Evolutionary conservation across 73 alveolate genomes (phyloP), one percentile per base, ranked within the genome.

Genomic region (Paramecium sonneborni): DNA sequence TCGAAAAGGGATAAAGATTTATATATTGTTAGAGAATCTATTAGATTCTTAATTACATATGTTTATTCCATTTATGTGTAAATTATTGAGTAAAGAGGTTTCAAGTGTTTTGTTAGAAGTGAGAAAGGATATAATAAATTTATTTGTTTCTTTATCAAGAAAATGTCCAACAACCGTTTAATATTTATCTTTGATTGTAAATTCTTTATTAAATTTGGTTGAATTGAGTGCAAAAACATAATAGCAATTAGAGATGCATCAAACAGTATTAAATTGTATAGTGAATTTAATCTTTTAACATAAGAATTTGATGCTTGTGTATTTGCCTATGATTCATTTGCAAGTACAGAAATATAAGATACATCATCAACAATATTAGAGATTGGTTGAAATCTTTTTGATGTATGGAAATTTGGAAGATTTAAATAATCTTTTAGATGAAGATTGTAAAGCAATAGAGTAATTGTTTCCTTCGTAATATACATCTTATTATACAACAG

Each of bases 51-150:
- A 88, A 69, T 82, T 88, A 28, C 94, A 88, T 30, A 44, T 88
- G 94, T 38, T 88, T n/a, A 57, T 88, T 3, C 94, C 94, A 69
- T 88, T 88, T 82, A 76, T 88, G 85, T 69, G 94, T 38, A 88
- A 88, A 24, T 70, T 69, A 23, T 44, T 88, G 11, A 43, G 67
- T 14, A 88, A 88, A 48, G 94, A 88, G 12, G 87, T 57, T 3
- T 39, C 76, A 12, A 21, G 74, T 56, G 37, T 43, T 24, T 69
- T 56, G 18, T 14, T 70, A 8, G 87, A 88, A 70, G 94, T 72
- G 4, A 69, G 87, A 20, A 69, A 76, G 32, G 94, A 88, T 32
- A 88, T 88, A 14, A 88, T 88, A 7, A 32, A 70, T 44, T 48
- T 88, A 30, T 88, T 88, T 88, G 87, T 46, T 10, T 38, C 72